These are phyloP conservation scores for Lojkania enalia DNA, from an alignment of 2,329 filamentous ascomycete genomes.

Conservation along the genomic window DNA sequence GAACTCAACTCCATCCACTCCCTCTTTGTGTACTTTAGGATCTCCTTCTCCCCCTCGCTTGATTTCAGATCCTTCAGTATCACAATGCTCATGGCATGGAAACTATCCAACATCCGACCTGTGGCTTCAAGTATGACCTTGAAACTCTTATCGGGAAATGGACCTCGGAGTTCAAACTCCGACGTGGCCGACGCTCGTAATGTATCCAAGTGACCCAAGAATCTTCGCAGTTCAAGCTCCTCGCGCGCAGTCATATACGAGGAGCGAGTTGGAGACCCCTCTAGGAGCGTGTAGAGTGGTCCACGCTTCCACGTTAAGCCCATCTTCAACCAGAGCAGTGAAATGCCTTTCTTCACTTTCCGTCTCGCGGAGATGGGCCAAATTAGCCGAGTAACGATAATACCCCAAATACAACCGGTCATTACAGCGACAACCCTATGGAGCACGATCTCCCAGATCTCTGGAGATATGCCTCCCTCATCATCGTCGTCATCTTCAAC, in stretches of 20 bases:
- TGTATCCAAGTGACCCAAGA: conserved; percentile 71
- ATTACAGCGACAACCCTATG: conserved; percentile 88
- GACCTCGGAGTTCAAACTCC: conserved; percentile 86
- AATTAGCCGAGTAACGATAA: conserved; percentile 84
- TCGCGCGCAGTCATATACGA: conserved; percentile 88
- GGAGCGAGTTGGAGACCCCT: conserved; percentile 36
- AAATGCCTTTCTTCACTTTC: conserved; percentile 87
- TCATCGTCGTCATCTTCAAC: conserved; percentile 83
- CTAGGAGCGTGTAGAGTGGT: conserved; percentile 71
- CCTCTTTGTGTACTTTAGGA: conserved; percentile 75
- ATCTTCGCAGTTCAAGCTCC: conserved; percentile 83
- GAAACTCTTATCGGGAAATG: conserved; percentile 77
- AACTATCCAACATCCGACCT: conserved; percentile 83
- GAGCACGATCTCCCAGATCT: conserved; percentile 84
- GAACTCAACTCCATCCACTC: conserved; percentile 83
- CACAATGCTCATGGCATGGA: conserved; percentile 94
- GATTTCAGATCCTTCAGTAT: conserved; percentile 77
- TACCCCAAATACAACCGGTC: conserved; percentile 86
- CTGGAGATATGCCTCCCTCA: conserved; percentile 79
- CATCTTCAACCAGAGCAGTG: conserved; percentile 91
- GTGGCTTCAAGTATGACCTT: conserved; percentile 77
- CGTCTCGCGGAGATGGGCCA: conserved; percentile 91
- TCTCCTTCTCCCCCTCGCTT: conserved; percentile 77
- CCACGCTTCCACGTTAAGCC: conserved; percentile 95
- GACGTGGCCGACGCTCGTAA: conserved; percentile 73